These are phyloP conservation scores for Eutreptiella sp. DNA, from an alignment of 208 protist genomes.

Conservation along the genomic window DNA sequence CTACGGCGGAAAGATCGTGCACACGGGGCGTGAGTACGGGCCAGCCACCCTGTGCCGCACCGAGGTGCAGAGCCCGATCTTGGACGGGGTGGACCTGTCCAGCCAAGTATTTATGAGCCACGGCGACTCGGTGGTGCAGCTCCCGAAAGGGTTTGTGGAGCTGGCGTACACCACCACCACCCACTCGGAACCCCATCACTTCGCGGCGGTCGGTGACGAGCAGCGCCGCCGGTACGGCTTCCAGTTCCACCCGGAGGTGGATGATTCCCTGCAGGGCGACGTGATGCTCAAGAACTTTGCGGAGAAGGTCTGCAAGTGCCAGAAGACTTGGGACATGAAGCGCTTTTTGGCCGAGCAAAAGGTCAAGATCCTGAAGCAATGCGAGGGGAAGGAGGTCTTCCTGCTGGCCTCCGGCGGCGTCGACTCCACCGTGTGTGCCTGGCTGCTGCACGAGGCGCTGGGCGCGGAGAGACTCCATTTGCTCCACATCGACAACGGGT, in stretches of 20 bases:
- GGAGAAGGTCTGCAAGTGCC: constrained; percentile 56
- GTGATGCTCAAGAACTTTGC: constrained; percentile 91
- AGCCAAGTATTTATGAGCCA: constrained; percentile 84
- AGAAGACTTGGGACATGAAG: constrained; percentile 26
- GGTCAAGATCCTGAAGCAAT: constrained; percentile 77
- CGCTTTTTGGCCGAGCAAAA: constrained; percentile 74
- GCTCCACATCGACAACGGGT: constrained; percentile 96
- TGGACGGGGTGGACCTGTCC: constrained; percentile 50
- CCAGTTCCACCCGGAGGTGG: constrained; percentile 97
- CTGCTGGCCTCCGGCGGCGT: constrained; percentile 95
- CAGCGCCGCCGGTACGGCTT: constrained; percentile 70
- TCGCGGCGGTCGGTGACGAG: constrained; percentile 66
- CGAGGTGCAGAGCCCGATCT: constrained; percentile 85
- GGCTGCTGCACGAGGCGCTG: constrained; percentile 86
- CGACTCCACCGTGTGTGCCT: constrained; percentile 93
- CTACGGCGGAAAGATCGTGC: constrained; percentile 79
- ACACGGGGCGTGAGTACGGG: too few relatives aligned
- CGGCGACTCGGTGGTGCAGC: constrained; percentile 67
- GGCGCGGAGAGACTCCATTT: constrained; percentile 84
- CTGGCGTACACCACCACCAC: constrained; percentile 47
- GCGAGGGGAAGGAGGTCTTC: constrained; percentile 74
- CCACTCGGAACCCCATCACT: constrained; percentile 48
- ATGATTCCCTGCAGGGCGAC: constrained; percentile 83
- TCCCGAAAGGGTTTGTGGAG: constrained; percentile 44
- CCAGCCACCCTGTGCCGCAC: constrained; percentile 73